Percentiles rank a stretch among this genome's conserved stretches.
phyloP scores from a whole-genome alignment of 2,329 filamentous ascomycete genomes.

The Drechslerella coelobrocha region DNA sequence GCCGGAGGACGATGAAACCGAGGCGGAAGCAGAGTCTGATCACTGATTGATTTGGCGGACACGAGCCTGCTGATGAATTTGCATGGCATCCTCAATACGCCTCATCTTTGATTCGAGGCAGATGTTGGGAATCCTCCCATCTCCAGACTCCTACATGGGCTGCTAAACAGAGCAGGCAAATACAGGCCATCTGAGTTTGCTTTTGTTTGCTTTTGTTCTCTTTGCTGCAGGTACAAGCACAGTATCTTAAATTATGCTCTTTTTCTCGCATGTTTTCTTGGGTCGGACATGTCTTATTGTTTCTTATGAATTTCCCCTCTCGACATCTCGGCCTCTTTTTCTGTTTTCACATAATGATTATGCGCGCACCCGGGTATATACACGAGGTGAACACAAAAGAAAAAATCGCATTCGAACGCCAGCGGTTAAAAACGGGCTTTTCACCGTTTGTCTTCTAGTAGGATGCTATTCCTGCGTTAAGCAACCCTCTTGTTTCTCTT shows the following conservation, averaged over 20 bases:
- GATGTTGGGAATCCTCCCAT: neutral
- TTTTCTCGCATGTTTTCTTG: conserved; percentile 1
- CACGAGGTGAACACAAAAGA: conserved; percentile 43
- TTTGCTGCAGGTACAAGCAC: conserved; percentile 47
- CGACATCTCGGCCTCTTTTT: neutral
- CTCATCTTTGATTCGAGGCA: conserved; percentile 4
- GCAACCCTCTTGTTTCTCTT: conserved; percentile 28
- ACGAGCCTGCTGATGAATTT: conserved; percentile 2
- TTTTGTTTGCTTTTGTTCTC: conserved; percentile 22
- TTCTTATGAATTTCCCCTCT: neutral
- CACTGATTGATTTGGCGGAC: conserved; percentile 1
- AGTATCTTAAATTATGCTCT: conserved; percentile 16
- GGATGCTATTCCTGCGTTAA: conserved; percentile 7
- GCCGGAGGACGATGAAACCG: conserved; percentile 45
- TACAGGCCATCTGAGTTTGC: conserved; percentile 3
- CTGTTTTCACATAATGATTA: conserved; percentile 28
- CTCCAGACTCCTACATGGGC: neutral
- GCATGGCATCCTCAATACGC: neutral
- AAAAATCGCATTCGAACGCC: neutral
- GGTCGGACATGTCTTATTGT: conserved; percentile 26
- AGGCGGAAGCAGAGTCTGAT: conserved; percentile 35
- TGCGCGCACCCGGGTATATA: conserved; percentile 37
- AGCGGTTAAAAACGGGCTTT: conserved; percentile 31
- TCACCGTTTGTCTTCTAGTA: conserved; percentile 28
- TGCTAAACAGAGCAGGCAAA: neutral